Percentiles rank a stretch among this genome's conserved stretches.
These are phyloP conservation scores for Sanghuangporus sanghuang DNA, from an alignment of 1,284 basidiomycete species.

Conservation along the genomic window DNA sequence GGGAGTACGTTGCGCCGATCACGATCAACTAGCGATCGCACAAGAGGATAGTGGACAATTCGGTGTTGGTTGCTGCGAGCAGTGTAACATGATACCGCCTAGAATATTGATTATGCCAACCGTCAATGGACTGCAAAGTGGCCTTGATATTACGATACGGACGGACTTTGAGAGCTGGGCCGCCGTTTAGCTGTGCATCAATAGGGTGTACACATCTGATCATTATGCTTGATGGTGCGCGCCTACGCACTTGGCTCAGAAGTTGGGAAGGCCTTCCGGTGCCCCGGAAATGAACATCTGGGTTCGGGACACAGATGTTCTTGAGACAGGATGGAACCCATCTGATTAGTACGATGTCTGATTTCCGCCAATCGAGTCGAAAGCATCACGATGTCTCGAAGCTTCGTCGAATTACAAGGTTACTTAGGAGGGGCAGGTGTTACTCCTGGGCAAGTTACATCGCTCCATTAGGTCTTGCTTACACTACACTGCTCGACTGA, in stretches of 20 bases:
- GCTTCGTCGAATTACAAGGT: too few relatives aligned
- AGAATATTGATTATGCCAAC: neutral
- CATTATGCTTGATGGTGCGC: neutral
- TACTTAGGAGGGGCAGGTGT: too few relatives aligned
- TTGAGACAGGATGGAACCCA: too few relatives aligned
- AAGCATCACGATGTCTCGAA: too few relatives aligned
- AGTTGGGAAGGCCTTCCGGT: neutral
- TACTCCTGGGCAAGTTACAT: too few relatives aligned
- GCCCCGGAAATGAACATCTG: neutral
- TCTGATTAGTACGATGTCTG: too few relatives aligned
- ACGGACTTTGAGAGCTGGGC: neutral
- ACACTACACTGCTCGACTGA: neutral
- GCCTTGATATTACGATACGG: neutral
- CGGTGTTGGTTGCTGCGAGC: neutral
- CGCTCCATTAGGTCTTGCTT: too few relatives aligned
- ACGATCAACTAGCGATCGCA: neutral
- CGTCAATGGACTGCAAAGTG: neutral
- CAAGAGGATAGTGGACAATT: neutral
- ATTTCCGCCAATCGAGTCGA: too few relatives aligned
- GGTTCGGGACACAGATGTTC: too few relatives aligned
- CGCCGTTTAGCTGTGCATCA: neutral
- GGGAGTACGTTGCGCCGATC: too few relatives aligned
- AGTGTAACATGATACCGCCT: neutral
- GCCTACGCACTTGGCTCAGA: neutral
- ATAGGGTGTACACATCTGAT: neutral